Base-by-base conservation (phyloP, 2,329 filamentous ascomycete species). In the Aspergillus hortae region DNA sequence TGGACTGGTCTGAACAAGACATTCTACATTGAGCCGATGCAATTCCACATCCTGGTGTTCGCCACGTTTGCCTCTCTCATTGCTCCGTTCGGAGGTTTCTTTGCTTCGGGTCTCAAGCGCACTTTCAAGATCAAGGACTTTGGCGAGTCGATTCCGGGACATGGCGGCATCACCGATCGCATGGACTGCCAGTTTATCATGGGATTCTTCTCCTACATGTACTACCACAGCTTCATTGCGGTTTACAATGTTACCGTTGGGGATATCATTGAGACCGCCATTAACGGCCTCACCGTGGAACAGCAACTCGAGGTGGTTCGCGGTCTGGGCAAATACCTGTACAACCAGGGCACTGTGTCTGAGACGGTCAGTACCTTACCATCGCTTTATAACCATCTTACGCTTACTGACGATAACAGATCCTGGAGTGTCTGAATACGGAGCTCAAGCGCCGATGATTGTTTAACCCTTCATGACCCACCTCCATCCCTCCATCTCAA, bases 121-220 rank as follows among this genome's bases (percentile, higher is more conserved):
- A 96, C 92, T 4, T 99, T 99, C 79, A 97, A 99, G 78, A 95
- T 99, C 80, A 99, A 99, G 80, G 94, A 99, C 76, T 99, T 99
- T 75, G 94, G 94, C 61, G 90, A 99, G 73, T 95, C 91, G 1
- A 99, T 99, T 62, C 94, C 94, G 1, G 94, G 94, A 19, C 94
- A 99, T 66, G 94, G 94, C 55, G 94, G 94, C 62, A 97, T 99
- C 77, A 99, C 94, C 14, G 94, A 99, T 70, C 89, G 94, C 56
- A 97, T 99, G 92, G 94, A 99, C 69, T 99, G 94, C 72, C 94
- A 99, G 69, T 99, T 99, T 76, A 97, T 97, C 77, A 99, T 99
- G 94, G 94, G 94, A 7, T 94, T 96, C 74, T 97, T 99, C 66
- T 85, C 92, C 14, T 97, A 91, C 77, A 92, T 99, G 82, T 99